A percentile compares a stretch with the other conserved stretches of the same genome.
Evolutionary conservation across 805 yeast species (phyloP).

Genomic region (Wickerhamomyces xylosicus): DNA sequence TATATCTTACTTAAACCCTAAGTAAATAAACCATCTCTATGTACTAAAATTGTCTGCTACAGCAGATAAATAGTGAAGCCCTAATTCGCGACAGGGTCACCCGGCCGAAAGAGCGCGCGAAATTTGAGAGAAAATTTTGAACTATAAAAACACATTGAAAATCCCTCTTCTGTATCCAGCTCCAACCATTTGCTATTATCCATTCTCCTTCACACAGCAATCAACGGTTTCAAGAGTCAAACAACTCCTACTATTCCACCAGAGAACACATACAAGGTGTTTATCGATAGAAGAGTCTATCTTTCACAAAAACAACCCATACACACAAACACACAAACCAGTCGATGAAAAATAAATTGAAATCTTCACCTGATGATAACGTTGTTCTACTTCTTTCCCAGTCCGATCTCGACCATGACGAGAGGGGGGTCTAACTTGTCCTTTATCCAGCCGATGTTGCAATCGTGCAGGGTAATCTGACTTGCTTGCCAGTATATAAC

Average conservation of each 20-base stretch:
- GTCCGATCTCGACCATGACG: conserved; percentile 90
- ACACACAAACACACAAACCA: no score
- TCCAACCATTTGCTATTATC: no score
- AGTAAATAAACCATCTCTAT: no score
- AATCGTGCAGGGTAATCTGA: conserved; percentile 28
- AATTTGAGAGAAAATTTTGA: background rate
- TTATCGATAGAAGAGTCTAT: background rate
- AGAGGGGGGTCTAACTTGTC: conserved; percentile 45
- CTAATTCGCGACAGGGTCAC: background rate
- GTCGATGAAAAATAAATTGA: no score
- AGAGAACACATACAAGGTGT: background rate
- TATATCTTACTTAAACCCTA: background rate
- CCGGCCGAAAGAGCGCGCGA: background rate
- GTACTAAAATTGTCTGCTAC: no score
- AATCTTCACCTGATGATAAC: conserved; percentile 27
- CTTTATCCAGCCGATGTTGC: conserved; percentile 19
- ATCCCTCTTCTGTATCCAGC: background rate
- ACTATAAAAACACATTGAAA: background rate
- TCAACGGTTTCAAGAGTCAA: no score
- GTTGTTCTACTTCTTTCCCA: conserved; percentile 78
- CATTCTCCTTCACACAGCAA: no score
- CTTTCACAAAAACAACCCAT: no score
- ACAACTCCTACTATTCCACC: no score
- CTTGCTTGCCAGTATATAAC: conserved; percentile 85
- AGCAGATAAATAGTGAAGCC: no score